phyloP scores from a whole-genome alignment of 768 basidiomycete species.

The Tremella fuciformis region DNA sequence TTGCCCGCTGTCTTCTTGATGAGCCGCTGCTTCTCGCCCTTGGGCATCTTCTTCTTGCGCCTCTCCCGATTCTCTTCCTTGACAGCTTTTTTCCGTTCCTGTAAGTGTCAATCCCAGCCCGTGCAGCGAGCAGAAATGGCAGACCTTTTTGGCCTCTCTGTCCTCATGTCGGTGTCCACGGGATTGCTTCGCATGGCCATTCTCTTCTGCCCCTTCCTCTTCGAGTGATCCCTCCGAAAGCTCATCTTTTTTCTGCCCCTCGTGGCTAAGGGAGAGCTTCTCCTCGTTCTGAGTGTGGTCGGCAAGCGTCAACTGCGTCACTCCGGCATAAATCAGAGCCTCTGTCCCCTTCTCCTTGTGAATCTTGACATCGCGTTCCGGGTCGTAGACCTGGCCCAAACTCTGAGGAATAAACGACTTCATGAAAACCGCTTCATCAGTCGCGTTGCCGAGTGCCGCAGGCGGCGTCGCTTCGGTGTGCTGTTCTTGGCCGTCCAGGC shows the following conservation, averaged over 20 bases:
- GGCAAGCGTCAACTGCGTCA: constrained; percentile 43
- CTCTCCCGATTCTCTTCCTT: constrained; percentile 85
- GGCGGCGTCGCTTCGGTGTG: constrained; percentile 1
- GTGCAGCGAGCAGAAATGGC: constrained; percentile 17
- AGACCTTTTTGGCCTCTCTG: constrained; percentile 81
- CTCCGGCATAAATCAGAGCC: constrained; percentile 78
- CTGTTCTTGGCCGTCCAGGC: neutral
- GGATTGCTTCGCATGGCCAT: constrained; percentile 54
- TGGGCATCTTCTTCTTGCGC: constrained; percentile 90
- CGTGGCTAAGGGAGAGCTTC: neutral
- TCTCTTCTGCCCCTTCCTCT: constrained; percentile 32
- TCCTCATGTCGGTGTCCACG: constrained; percentile 92
- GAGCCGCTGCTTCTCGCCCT: constrained; percentile 84
- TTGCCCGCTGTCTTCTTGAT: constrained; percentile 58
- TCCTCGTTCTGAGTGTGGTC: neutral
- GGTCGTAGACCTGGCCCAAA: constrained; percentile 88
- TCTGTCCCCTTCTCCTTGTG: constrained; percentile 67
- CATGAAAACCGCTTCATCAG: constrained; percentile 83
- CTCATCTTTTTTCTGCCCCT: neutral
- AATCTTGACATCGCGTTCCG: constrained; percentile 82
- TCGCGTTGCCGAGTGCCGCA: neutral
- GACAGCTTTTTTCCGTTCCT: constrained; percentile 88
- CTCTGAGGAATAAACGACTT: constrained; percentile 88
- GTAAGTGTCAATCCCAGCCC: neutral
- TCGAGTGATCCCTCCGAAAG: constrained; percentile 36